Percentiles rank a stretch among this genome's conserved stretches.
Conservation (phyloP, 352 stramenopile genomes). For the Pythium oligandrum region DNA sequence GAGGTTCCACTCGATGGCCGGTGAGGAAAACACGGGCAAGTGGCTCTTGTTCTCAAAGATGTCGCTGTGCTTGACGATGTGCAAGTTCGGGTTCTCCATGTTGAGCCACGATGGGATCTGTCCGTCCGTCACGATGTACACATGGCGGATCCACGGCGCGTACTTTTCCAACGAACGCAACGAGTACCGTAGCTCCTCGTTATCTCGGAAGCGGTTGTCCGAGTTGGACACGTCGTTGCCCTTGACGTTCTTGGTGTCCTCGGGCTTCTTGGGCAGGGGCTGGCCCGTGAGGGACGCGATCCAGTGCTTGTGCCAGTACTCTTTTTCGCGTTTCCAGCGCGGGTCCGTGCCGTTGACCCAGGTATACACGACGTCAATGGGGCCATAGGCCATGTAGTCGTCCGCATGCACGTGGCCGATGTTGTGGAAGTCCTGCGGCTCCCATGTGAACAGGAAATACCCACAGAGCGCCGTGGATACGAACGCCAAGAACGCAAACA, state of each 20-base stretch:
- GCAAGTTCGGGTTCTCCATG: slow-evolving; percentile 69
- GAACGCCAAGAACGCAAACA: too few relatives aligned
- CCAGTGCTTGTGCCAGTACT: slow-evolving; percentile 88
- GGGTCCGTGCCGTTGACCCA: slow-evolving; percentile 96
- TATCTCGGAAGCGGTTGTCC: slow-evolving; percentile 93
- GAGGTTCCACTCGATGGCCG: slow-evolving; percentile 92
- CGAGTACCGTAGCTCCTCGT: slow-evolving; percentile 92
- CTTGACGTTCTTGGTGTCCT: slow-evolving; percentile 39
- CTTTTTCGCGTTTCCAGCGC: slow-evolving; percentile 86
- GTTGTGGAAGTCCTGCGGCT: slow-evolving; percentile 35
- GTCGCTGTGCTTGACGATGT: slow-evolving; percentile 84
- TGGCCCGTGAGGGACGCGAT: slow-evolving; percentile 80
- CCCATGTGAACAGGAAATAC: slow-evolving; percentile 16
- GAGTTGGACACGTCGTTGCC: slow-evolving; percentile 70
- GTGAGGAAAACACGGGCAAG: slow-evolving; percentile 92
- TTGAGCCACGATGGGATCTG: slow-evolving; percentile 94
- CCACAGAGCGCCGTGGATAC: slow-evolving; percentile 2
- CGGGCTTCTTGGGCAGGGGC: slow-evolving; percentile 50
- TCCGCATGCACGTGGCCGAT: slow-evolving; percentile 56
- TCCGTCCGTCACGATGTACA: slow-evolving; percentile 94
- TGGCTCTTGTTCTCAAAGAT: slow-evolving; percentile 90
- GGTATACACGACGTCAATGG: slow-evolving; percentile 95
- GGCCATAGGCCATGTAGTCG: slow-evolving; percentile 64
- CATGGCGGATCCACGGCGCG: slow-evolving; percentile 92
- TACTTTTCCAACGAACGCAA: slow-evolving; percentile 93